Evolutionary conservation across 768 basidiomycete genomes (phyloP).

Genomic region (Phallus indusiatus): DNA sequence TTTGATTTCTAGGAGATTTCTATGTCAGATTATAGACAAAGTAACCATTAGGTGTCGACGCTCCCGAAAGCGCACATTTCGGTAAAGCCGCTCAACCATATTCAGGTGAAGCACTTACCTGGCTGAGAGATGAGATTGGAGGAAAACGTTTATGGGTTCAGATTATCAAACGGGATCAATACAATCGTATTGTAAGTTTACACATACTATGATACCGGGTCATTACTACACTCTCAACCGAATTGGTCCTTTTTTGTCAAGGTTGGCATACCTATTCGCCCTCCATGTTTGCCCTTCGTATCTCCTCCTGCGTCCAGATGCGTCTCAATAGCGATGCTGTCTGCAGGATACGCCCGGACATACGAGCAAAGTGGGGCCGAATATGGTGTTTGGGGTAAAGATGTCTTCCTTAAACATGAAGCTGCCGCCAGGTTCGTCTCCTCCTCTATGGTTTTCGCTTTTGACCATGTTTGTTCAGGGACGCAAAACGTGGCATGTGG

Average conservation of each 20-base stretch:
- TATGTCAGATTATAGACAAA: neutral
- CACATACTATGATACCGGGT: neutral
- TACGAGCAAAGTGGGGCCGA: slow-evolving; percentile 76
- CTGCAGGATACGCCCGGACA: slow-evolving; percentile 62
- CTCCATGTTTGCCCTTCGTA: slow-evolving; percentile 46
- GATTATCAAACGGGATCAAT: slow-evolving; percentile 71
- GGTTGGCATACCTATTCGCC: slow-evolving; percentile 57
- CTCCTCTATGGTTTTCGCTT: neutral
- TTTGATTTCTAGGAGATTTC: neutral
- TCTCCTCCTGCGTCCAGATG: slow-evolving; percentile 31
- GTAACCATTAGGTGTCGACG: slow-evolving; percentile 54
- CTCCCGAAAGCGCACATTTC: slow-evolving; percentile 88
- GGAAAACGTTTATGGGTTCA: slow-evolving; percentile 63
- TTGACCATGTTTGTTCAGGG: slow-evolving; percentile 29
- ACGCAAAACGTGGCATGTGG: slow-evolving; percentile 70
- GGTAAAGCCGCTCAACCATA: slow-evolving; percentile 73
- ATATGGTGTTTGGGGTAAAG: slow-evolving; percentile 63
- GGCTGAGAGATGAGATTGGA: slow-evolving; percentile 50
- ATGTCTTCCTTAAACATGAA: slow-evolving; percentile 52
- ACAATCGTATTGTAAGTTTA: slow-evolving; percentile 61
- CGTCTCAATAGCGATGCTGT: slow-evolving; percentile 66
- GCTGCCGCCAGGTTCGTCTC: slow-evolving; percentile 52
- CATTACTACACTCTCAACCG: neutral
- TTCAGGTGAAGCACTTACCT: slow-evolving; percentile 60
- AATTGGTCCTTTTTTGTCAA: slow-evolving; percentile 19